Conservation (phyloP, 345 rosid species). For the Xanthoceras sorbifolium region DNA sequence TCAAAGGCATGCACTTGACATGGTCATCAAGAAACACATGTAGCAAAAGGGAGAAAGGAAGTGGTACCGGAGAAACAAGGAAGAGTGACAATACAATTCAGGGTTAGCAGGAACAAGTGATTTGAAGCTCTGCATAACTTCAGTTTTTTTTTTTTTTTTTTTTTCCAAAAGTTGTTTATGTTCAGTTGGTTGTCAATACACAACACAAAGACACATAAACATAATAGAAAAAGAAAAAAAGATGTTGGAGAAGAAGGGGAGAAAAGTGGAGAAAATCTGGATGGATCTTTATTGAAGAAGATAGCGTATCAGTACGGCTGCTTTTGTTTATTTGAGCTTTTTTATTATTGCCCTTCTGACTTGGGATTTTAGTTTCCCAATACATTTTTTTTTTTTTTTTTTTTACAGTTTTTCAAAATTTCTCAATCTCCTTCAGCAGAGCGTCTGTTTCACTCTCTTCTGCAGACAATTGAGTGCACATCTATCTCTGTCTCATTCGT, state of each 20-base stretch:
- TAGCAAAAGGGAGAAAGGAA: neutral
- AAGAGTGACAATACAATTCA: constrained; percentile 63
- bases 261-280: constrained; percentile 29
- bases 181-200: neutral
- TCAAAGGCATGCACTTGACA: constrained; percentile 21
- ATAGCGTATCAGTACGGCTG: constrained; percentile 38
- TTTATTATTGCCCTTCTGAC: constrained; percentile 60
- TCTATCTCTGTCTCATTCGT: neutral
- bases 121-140: constrained; percentile 79
- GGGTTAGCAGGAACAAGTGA: constrained; percentile 47
- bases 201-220: neutral
- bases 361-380: constrained; percentile 86
- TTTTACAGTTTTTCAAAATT: neutral
- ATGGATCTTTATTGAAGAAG: constrained; percentile 36
- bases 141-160: neutral
- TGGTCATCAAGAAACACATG: neutral
- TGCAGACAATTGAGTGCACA: too few relatives aligned
- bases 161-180: neutral
- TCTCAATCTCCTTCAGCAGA: neutral
- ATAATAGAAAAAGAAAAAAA: neutral
- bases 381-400: constrained; percentile 4
- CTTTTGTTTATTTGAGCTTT: constrained; percentile 18
- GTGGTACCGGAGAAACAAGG: constrained; percentile 69
- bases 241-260: neutral
- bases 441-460: constrained; percentile 13